These are phyloP conservation scores for Aspergillus uvarum DNA, from an alignment of 2,329 filamentous ascomycete genomes.

Conservation along the genomic window DNA sequence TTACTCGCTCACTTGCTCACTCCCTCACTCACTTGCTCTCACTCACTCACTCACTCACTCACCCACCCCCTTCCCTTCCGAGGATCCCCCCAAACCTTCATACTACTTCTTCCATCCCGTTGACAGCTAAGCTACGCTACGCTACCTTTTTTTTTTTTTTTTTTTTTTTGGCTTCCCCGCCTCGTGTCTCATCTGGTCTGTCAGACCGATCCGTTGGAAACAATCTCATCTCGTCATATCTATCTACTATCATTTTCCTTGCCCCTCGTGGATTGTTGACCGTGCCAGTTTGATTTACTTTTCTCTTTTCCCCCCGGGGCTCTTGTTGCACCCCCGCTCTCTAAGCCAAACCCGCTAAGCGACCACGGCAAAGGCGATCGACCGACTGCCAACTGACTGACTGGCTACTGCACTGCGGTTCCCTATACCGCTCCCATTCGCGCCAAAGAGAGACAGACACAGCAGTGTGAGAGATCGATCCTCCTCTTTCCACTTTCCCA, in stretches of 20 bases:
- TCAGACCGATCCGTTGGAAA: not conserved
- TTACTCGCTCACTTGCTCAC: not conserved
- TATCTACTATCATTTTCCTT: not conserved
- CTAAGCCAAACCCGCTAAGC: conserved; percentile 39
- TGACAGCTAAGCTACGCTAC: not conserved
- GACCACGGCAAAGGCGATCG: conserved; percentile 38
- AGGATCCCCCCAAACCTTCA: not conserved
- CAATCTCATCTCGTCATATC: not conserved
- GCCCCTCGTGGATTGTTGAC: conserved; percentile 4
- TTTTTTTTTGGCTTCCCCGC: not conserved
- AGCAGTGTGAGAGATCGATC: conserved; percentile 12
- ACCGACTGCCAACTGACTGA: conserved; percentile 29
- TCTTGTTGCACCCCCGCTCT: conserved; percentile 32
- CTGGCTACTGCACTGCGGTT: conserved; percentile 21
- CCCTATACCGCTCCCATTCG: conserved; percentile 21
- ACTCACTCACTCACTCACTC: not conserved
- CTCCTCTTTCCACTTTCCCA: conserved; percentile 10
- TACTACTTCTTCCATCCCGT: not conserved
- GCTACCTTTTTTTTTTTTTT: not conserved
- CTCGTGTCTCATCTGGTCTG: not conserved
- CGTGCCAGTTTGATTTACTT: not conserved
- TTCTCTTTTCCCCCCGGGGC: conserved; percentile 21
- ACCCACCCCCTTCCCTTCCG: not conserved
- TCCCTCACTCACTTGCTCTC: not conserved
- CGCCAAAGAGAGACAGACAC: conserved; percentile 16